Conservation (phyloP, 306 rosid species). For the Pyrus communis region DNA sequence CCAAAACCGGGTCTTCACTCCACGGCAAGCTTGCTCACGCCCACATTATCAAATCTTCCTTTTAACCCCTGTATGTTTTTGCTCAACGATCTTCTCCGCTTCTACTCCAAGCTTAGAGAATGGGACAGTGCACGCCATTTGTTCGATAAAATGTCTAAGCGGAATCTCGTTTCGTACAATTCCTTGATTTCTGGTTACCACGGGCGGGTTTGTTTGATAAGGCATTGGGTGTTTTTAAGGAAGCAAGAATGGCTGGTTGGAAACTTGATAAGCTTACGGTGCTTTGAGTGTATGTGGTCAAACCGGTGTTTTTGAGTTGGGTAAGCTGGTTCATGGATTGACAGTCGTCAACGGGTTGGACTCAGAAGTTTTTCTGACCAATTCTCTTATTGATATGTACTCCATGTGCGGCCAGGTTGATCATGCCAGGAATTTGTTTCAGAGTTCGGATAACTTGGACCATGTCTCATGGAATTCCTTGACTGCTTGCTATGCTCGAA, state of each 20-base stretch:
- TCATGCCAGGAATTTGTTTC: constrained; percentile 39
- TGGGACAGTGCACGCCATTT: constrained; percentile 11
- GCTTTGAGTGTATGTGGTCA: constrained; percentile 28
- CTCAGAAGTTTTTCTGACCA: constrained; percentile 17
- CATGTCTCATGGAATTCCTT: constrained; percentile 53
- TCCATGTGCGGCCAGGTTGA: constrained; percentile 34
- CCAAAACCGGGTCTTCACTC: constrained; percentile 14
- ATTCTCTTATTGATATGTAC: constrained; percentile 54
- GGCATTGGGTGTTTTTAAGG: constrained; percentile 20
- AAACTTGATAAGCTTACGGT: constrained; percentile 38
- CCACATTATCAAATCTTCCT: constrained; percentile 24
- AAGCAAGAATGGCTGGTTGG: constrained; percentile 25
- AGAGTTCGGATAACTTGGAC: constrained; percentile 30
- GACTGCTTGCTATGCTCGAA: constrained; percentile 42
- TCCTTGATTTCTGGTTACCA: constrained; percentile 33
- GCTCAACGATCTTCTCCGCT: constrained; percentile 30
- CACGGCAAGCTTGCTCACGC: constrained; percentile 35
- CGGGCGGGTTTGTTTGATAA: constrained; percentile 5
- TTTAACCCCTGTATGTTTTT: constrained; percentile 28
- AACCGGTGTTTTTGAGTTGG: constrained; percentile 17
- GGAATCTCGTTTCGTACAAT: constrained; percentile 26
- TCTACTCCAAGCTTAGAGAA: constrained; percentile 23
- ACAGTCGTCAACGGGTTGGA: constrained; percentile 25
- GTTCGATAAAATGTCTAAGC: constrained; percentile 33
- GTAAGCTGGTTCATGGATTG: constrained; percentile 39